Conservation (phyloP, 208 protist genomes). For the Wallacemonas sp. region DNA sequence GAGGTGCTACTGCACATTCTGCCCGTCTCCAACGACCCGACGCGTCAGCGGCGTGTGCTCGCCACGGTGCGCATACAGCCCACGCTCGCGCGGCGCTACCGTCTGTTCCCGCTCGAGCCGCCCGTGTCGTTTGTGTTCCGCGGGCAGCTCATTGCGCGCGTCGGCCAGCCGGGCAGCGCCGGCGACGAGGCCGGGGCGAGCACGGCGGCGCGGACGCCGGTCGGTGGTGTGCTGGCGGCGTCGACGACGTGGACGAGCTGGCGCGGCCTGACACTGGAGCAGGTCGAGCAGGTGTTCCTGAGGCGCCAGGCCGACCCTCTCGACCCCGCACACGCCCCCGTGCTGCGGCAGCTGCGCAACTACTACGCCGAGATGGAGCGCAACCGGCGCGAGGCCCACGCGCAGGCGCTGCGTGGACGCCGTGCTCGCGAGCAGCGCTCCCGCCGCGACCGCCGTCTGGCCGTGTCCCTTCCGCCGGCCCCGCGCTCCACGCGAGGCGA, state of each 20-base stretch:
- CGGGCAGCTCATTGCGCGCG: constrained; percentile 29
- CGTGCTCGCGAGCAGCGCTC: not conserved
- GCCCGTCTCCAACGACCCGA: constrained; percentile 33
- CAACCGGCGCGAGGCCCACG: not conserved
- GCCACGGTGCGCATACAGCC: constrained; percentile 61
- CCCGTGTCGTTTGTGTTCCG: constrained; percentile 63
- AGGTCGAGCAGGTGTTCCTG: constrained; percentile 74
- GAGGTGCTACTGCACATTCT: constrained; percentile 84
- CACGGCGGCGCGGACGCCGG: not conserved
- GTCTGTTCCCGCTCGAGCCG: constrained; percentile 61
- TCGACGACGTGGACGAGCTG: constrained; percentile 77
- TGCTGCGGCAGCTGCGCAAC: constrained; percentile 48
- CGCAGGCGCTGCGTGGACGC: not conserved
- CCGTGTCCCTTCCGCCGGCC: not conserved
- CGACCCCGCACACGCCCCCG: constrained; percentile 62
- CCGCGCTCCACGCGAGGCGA: too few relatives aligned
- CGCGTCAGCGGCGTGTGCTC: constrained; percentile 36
- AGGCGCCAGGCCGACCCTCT: constrained; percentile 57
- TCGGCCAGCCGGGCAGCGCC: not conserved
- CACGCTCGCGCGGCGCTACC: constrained; percentile 48
- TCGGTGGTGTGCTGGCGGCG: constrained; percentile 55
- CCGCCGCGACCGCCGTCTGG: not conserved
- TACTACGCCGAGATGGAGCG: constrained; percentile 56
- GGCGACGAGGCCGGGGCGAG: constrained; percentile 16
- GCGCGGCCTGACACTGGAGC: constrained; percentile 49